Base-by-base conservation (phyloP, 169 alveolate genomes). In the Plasmodium vivax region DNA sequence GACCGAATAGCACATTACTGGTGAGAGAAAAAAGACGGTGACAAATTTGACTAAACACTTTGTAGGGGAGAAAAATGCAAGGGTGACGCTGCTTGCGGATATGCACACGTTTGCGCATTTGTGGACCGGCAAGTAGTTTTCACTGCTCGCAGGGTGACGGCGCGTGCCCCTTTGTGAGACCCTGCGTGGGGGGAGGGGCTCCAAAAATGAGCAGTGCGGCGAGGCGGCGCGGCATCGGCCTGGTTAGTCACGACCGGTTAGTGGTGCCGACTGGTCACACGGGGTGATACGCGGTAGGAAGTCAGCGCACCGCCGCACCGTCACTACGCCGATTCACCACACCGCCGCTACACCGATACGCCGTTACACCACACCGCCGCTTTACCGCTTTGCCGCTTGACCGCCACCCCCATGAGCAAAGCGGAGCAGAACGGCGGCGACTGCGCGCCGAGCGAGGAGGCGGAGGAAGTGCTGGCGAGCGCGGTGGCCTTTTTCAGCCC, bases 401-500 rank as follows among this genome's bases (percentile, higher is more conserved):
- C 27, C 27, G 27, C 27, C 27, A 23, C 54, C 47, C 68, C 68
- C 62, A 77, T 87, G 93, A 87, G 6, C 79, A 71, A 71, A 38
- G 80, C 75, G 58, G 93, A 71, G 72, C 45, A 23, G 45, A 58
- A 87, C 68, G 47, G 72, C 27, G 82, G 32, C 10, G 45, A 56
- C 47, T 41, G 45, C 36, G 75, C 45, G 36, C 82, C 45, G 43
- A 38, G 74, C 73, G 91, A 79, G 14, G 72, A 54, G 58, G 90
- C 71, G 36, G 94, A 62, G 36, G 94, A 88, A 38, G 36, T 88
- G 62, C 2, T 88, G 71, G 6, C 6, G 6, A 58, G 56, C 47
- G 90, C 91, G 5, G 36, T 80, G 16, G 94, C 74, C 19, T 88
- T 43, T 32, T 88, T 88, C 73, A 77, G 72, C 56, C 81, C 82